phyloP scores from a whole-genome alignment of 202 grass and related monocot genomes.

The Zizania palustris region DNA sequence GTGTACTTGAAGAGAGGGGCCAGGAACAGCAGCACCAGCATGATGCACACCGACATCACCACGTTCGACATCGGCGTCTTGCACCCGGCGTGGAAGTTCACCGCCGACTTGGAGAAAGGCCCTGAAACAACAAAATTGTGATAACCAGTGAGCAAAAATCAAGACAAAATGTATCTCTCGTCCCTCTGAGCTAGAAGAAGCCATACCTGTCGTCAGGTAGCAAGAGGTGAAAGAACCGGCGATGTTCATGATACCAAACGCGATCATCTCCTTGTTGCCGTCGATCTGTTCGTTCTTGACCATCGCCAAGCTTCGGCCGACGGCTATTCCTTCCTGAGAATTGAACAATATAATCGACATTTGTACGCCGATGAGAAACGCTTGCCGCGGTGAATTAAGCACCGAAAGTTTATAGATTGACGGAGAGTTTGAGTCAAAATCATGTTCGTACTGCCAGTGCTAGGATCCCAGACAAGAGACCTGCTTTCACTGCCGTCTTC shows the following conservation, averaged over 20 bases:
- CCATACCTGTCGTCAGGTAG: constrained; percentile 83
- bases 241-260: constrained; percentile 95
- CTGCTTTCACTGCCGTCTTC: constrained; percentile 60
- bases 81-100: constrained; percentile 92
- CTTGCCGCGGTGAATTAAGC: neutral
- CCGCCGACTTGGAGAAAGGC: constrained; percentile 95
- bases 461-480: constrained; percentile 73
- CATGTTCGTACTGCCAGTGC: constrained; percentile 72
- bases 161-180: neutral
- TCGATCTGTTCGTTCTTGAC: constrained; percentile 94
- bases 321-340: constrained; percentile 92
- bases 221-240: constrained; percentile 91
- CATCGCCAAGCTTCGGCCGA: constrained; percentile 81
- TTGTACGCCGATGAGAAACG: neutral
- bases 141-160: neutral
- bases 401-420: neutral
- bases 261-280: constrained; percentile 99
- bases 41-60: constrained; percentile 87
- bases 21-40: constrained; percentile 94
- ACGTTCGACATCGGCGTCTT: constrained; percentile 87
- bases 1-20: constrained; percentile 96
- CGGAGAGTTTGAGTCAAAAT: constrained; percentile 15
- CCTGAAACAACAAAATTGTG: constrained; percentile 37
- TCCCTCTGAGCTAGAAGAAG: neutral
- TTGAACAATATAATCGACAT: neutral